Base-by-base conservation (phyloP, 73 alveolate species). In the Breviolum minutum region DNA sequence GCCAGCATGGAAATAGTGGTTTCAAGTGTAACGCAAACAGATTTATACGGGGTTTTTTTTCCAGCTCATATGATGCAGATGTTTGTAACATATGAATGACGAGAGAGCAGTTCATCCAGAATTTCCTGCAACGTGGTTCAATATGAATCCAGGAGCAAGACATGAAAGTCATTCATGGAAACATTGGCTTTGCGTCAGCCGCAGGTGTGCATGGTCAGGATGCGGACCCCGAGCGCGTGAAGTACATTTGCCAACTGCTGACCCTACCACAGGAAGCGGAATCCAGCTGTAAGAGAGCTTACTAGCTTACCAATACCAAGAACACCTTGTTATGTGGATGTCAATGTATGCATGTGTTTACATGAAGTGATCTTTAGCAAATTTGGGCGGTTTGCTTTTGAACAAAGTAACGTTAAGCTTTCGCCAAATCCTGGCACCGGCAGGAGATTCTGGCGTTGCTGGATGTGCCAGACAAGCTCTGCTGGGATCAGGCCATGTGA, bases 381-480 rank as follows among this genome's bases (percentile, higher is more conserved):
- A 40, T 40, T 40, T 40, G 54, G 54, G 54, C 54, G 54, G 54
- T 40, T 40, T 40, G 54, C 54, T 40, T 14, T 22, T 68, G 77
- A 22, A 68, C 77, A 0, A 79, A 27, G 22, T 40, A 40, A 40
- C 5, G 54, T 26, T 29, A 11, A 26, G 27, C 14, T 26, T 29
- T 73, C 83, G 8, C 13, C 27, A 29, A 16, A 26, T 40, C 54
- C 54, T 40, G 54, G 54, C 54, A 40, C 54, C 74, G 48, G 32
- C 81, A 89, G 96, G 96, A 89, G 86, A 89, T 89, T 60, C 96
- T 89, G n/a, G 82, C 70, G 68, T 14, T 89, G 22, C 70, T 89
- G 96, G 96, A 89, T 40, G 71, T 89, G 71, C 96, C 96, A 13
- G 96, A 89, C 96, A 89, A 89, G 73, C 86, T 89, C n/a, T 89